Evolutionary conservation across 352 stramenopile species (phyloP).

Genomic region (Phytophthora uliginosa): DNA sequence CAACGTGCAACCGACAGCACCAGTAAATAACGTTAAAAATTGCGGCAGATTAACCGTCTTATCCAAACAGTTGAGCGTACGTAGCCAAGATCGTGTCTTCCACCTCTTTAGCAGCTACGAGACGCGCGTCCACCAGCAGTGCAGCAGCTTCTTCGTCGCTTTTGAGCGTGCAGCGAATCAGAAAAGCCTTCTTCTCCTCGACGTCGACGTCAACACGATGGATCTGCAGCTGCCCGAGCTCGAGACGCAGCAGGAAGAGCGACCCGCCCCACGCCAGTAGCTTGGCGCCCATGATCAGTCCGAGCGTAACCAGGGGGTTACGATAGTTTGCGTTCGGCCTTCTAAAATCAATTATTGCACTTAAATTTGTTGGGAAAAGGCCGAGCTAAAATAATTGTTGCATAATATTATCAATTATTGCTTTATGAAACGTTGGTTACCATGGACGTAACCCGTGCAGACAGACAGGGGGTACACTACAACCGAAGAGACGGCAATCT

Average conservation of each 20-base stretch:
- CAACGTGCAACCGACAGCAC: neutral
- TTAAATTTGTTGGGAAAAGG: no score
- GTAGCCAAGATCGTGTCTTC: conserved; percentile 46
- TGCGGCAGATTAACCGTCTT: neutral
- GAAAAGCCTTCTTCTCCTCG: conserved; percentile 29
- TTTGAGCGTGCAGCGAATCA: conserved; percentile 21
- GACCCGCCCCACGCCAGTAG: conserved; percentile 36
- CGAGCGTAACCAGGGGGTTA: neutral
- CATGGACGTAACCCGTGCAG: neutral
- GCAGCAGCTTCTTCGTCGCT: neutral
- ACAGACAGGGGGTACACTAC: neutral
- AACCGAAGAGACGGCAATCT: conserved; percentile 13
- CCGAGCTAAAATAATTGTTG: no score
- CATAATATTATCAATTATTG: no score
- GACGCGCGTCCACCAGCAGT: conserved; percentile 37
- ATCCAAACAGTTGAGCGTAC: conserved; percentile 38
- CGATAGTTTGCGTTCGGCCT: no score
- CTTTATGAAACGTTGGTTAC: no score
- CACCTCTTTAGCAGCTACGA: conserved; percentile 54
- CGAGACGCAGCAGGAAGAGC: conserved; percentile 43
- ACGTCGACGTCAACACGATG: conserved; percentile 33
- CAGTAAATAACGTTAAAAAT: neutral
- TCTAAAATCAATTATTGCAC: no score
- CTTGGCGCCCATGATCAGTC: conserved; percentile 20
- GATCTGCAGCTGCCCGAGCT: conserved; percentile 27